These are phyloP conservation scores for Thymus mandschuricus DNA, from an alignment of 257 asterid species.

Conservation along the genomic window DNA sequence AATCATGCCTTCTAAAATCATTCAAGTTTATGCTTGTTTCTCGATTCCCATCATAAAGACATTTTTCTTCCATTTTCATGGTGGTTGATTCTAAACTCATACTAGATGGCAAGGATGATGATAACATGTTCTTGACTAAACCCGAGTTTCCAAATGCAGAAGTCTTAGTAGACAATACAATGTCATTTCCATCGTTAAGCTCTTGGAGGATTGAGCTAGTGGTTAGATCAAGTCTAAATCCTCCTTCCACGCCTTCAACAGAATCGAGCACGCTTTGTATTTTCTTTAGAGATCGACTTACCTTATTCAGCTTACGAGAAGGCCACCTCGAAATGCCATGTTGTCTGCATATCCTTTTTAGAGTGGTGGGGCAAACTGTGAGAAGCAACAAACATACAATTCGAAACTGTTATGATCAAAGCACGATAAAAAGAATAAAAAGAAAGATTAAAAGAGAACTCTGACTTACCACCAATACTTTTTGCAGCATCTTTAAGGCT, in stretches of 20 bases:
- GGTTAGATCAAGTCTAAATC: slow-evolving; percentile 56
- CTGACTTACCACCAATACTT: slow-evolving; percentile 81
- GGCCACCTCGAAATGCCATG: slow-evolving; percentile 89
- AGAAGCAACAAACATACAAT: slow-evolving; percentile 10
- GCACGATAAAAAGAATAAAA: not conserved
- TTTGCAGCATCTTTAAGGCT: slow-evolving; percentile 90
- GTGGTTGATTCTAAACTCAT: slow-evolving; percentile 29
- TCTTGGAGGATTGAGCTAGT: slow-evolving; percentile 41
- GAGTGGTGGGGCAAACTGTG: slow-evolving; percentile 81
- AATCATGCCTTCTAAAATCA: slow-evolving; percentile 5
- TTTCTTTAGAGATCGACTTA: slow-evolving; percentile 66
- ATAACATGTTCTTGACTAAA: slow-evolving; percentile 24
- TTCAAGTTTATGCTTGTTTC: not conserved
- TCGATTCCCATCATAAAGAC: slow-evolving; percentile 33
- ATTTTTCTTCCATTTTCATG: slow-evolving; percentile 52
- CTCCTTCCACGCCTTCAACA: slow-evolving; percentile 71
- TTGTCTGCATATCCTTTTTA: slow-evolving; percentile 77
- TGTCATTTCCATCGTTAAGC: slow-evolving; percentile 28
- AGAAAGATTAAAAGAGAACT: not conserved
- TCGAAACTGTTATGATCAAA: not conserved
- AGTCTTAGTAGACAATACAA: slow-evolving; percentile 27
- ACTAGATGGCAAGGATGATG: slow-evolving; percentile 26
- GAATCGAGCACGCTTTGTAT: slow-evolving; percentile 67
- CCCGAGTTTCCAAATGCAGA: slow-evolving; percentile 17
- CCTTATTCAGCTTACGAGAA: slow-evolving; percentile 78